These are phyloP conservation scores for Erythrobasidium hasegawianum DNA, from an alignment of 1,284 basidiomycete species.

Conservation along the genomic window DNA sequence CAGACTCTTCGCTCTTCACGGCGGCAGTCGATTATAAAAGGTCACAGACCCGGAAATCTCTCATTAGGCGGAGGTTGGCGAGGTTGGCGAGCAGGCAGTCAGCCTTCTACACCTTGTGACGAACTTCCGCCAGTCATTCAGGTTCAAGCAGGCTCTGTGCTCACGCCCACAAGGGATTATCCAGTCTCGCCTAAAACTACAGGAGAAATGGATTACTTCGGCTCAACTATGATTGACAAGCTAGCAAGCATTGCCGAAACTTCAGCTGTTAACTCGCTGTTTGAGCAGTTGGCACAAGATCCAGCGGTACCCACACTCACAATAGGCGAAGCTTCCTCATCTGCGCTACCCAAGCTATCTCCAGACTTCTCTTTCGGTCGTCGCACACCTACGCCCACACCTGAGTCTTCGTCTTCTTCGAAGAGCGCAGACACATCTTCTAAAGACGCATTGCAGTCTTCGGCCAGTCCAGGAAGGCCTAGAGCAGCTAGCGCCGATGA, in stretches of 20 bases:
- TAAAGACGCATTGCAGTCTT: no score
- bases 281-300: neutral
- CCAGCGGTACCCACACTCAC: neutral
- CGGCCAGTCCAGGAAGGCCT: neutral
- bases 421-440: no score
- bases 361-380: conserved; percentile 29
- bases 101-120: conserved; percentile 17
- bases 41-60: neutral
- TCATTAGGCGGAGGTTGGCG: conserved; percentile 26
- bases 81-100: conserved; percentile 23
- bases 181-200: conserved; percentile 5
- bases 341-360: conserved; percentile 10
- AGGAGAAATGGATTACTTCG: conserved; percentile 12
- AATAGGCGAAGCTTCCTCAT: neutral
- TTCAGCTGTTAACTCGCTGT: neutral
- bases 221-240: neutral
- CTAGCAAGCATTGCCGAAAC: conserved; percentile 4
- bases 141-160: neutral
- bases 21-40: neutral
- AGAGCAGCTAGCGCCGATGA: conserved; percentile 26
- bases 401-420: no score
- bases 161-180: neutral
- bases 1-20: neutral
- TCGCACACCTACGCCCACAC: conserved; percentile 21
- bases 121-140: neutral